Evolutionary conservation across 1,284 basidiomycete species (phyloP).

Genomic region (Cystobasidium pallidum): DNA sequence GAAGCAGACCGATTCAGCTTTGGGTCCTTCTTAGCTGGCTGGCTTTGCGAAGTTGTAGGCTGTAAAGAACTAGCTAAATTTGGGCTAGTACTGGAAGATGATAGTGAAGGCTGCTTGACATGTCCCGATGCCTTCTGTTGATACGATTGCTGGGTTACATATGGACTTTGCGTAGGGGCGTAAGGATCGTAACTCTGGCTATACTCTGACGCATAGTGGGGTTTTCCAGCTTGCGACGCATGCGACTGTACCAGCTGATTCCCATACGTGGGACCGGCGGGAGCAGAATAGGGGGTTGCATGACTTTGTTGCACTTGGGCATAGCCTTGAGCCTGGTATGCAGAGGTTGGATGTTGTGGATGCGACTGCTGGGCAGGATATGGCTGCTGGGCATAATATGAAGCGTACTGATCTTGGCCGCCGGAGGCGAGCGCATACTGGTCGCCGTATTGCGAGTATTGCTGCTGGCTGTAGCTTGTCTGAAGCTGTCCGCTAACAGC

Average conservation of each 20-base stretch:
- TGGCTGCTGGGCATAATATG: conserved; percentile 21
- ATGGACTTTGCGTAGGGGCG: conserved; percentile 16
- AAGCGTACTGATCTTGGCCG: conserved; percentile 10
- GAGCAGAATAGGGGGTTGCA: conserved; percentile 12
- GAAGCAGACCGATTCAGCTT: conserved; percentile 37
- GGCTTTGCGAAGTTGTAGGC: not conserved
- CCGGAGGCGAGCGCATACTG: conserved; percentile 7
- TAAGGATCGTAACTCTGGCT: conserved; percentile 40
- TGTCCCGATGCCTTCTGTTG: not conserved
- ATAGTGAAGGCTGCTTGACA: conserved; percentile 17
- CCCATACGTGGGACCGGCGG: conserved; percentile 14
- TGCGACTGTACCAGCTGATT: conserved; percentile 18
- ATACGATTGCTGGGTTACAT: conserved; percentile 8
- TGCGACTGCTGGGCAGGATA: conserved; percentile 25
- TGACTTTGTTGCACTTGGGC: conserved; percentile 23
- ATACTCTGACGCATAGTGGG: conserved; percentile 26
- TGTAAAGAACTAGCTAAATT: conserved; percentile 6
- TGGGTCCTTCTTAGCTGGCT: conserved; percentile 22
- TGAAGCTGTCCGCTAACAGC: not conserved
- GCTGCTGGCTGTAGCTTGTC: not conserved
- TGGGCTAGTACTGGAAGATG: conserved; percentile 11
- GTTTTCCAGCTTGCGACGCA: conserved; percentile 17
- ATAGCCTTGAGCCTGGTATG: conserved; percentile 29
- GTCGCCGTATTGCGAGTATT: conserved; percentile 24
- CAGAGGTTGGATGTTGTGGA: conserved; percentile 4